Base-by-base conservation (phyloP, 2,329 filamentous ascomycete genomes). In the Colletotrichum sublineola region DNA sequence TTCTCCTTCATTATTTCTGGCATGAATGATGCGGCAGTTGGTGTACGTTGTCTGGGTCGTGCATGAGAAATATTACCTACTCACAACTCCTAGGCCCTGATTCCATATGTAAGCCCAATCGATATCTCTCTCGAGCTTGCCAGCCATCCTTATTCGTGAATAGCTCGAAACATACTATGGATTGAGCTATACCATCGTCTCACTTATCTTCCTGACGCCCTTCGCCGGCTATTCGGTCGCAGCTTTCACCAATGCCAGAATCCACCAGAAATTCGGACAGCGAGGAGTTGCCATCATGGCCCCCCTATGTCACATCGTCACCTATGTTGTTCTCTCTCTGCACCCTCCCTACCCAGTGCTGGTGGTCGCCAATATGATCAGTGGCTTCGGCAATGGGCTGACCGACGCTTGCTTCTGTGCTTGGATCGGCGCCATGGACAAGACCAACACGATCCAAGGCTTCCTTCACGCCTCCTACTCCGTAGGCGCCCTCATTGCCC, bases 351-450 rank as follows among this genome's bases (percentile, higher is more conserved):
- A 89, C 73, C 89, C 90, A 0, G 89, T 89, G 0, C 82, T 93
- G 0, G 87, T 92, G 2, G 80, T 92, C 3, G 85, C 88, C 56
- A 92, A 91, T 77, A 87, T 88, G 55, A 79, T 93, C 15, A 88
- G 89, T 8, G 91, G 92, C 0, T 90, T 93, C 53, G 91, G 91
- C 0, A 93, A 92, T 75, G 92, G 92, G 0, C 78, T 93, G 0
- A 85, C 86, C 0, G 91, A 88, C 68, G 85, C 83, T 0, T 85
- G 81, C 18, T 88, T 85, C 77, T 85, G 84, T 72, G 84, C 85
- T 0, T 87, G 85, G 84, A 79, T 86, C 8, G 92, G 92, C 0
- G 88, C 86, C 58, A 92, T 94, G 89, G 86, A 89, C 12, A 90
- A 90, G 74, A 88, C 90, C 0, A 93, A 94, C 75, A 86, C 92